Conservation (phyloP, 305 asterid genomes). For the Fraxinus floribunda region DNA sequence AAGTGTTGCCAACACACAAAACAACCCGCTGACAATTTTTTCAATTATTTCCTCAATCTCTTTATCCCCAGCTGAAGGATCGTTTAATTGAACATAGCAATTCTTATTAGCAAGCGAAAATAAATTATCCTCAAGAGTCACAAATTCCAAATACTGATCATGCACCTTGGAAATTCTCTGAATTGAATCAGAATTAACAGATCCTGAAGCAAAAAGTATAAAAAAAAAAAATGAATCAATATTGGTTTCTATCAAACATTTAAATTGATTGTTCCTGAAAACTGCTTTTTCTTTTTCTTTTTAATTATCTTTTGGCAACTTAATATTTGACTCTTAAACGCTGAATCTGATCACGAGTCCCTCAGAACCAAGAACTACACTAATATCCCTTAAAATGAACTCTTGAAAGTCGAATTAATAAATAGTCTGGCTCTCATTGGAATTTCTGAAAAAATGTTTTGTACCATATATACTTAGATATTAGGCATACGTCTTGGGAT, state of each 20-base stretch:
- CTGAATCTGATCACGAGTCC: neutral
- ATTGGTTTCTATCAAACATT: neutral
- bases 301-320: neutral
- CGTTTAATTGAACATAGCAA: slow-evolving; percentile 73
- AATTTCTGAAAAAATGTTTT: neutral
- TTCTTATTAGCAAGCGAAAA: slow-evolving; percentile 70
- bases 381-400: neutral
- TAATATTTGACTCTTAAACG: neutral
- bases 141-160: slow-evolving; percentile 82
- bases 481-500: neutral
- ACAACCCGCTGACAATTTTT: slow-evolving; percentile 66
- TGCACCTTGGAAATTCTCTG: slow-evolving; percentile 69
- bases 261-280: neutral
- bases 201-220: slow-evolving; percentile 38
- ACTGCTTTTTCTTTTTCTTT: neutral
- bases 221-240: neutral
- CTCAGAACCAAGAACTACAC: neutral
- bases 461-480: neutral
- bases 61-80: slow-evolving; percentile 74
- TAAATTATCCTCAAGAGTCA: slow-evolving; percentile 67
- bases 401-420: neutral
- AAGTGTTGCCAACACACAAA: slow-evolving; percentile 77
- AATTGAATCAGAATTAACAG: slow-evolving; percentile 63
- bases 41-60: slow-evolving; percentile 79
- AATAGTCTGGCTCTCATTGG: neutral